A percentile compares a stretch with the other conserved stretches of the same genome.
These are phyloP conservation scores for Fusarium sp. DNA, from an alignment of 2,329 filamentous ascomycete species.

Conservation along the genomic window DNA sequence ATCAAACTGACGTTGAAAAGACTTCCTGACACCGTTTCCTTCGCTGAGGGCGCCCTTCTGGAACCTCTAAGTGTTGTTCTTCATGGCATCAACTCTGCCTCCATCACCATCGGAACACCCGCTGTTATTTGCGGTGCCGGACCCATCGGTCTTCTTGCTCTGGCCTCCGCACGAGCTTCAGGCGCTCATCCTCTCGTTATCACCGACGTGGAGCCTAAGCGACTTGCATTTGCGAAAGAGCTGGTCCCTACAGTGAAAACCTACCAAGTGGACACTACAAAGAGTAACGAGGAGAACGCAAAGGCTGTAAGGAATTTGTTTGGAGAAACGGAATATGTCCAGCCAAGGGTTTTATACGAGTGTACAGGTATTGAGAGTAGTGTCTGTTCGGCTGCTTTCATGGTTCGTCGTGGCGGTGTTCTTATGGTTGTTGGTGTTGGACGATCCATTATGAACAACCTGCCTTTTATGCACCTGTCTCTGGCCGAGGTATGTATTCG, in stretches of 20 bases:
- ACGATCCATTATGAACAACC: conserved; percentile 69
- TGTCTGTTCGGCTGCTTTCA: conserved; percentile 67
- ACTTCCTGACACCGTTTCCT: conserved; percentile 66
- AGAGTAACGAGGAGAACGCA: conserved; percentile 62
- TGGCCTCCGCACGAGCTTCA: conserved; percentile 68
- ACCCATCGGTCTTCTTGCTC: conserved; percentile 69
- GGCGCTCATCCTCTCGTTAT: conserved; percentile 73
- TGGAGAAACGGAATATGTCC: conserved; percentile 63
- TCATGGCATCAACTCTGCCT: conserved; percentile 66
- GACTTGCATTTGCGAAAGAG: conserved; percentile 67
- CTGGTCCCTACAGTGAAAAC: conserved; percentile 65
- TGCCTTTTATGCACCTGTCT: conserved; percentile 74
- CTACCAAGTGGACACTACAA: conserved; percentile 62
- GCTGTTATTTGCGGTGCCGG: conserved; percentile 71
- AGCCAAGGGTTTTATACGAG: conserved; percentile 69
- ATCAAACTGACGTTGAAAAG: conserved; percentile 37
- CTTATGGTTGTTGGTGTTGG: conserved; percentile 75
- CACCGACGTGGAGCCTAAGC: conserved; percentile 68
- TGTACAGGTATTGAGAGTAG: conserved; percentile 75
- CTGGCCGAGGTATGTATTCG: conserved; percentile 62
- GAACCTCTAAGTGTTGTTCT: conserved; percentile 73
- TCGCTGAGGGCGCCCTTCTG: conserved; percentile 69
- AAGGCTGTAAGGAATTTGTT: conserved; percentile 65
- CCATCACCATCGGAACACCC: conserved; percentile 64
- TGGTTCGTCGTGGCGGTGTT: conserved; percentile 66